These are phyloP conservation scores for Leishmania turanica DNA, from an alignment of 208 protist species.

Conservation along the genomic window DNA sequence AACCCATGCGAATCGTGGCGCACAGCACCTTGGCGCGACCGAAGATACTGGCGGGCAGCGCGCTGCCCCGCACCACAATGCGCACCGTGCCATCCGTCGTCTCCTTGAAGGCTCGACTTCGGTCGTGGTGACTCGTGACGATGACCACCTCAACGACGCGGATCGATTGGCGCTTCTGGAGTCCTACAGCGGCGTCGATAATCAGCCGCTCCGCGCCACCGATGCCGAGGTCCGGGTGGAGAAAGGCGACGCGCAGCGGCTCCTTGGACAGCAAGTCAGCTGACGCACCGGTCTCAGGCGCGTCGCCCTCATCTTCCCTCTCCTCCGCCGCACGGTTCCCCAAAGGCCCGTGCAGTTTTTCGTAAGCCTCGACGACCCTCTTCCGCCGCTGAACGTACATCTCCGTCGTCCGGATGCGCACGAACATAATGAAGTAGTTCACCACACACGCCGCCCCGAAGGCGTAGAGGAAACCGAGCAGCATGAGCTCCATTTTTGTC, in stretches of 20 bases:
- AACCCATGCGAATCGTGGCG: constrained; percentile 86
- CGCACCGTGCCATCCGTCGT: constrained; percentile 90
- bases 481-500: constrained; percentile 17
- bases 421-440: constrained; percentile 43
- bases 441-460: constrained; percentile 38
- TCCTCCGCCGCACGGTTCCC: neutral
- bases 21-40: constrained; percentile 87
- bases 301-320: neutral
- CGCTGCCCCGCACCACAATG: constrained; percentile 88
- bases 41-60: constrained; percentile 83
- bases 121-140: constrained; percentile 95
- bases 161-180: constrained; percentile 79
- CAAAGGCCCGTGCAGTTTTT: neutral
- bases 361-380: constrained; percentile 16
- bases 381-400: constrained; percentile 23
- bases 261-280: constrained; percentile 15
- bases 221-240: constrained; percentile 97
- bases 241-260: constrained; percentile 80
- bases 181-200: constrained; percentile 94
- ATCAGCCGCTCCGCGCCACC: constrained; percentile 98
- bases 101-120: constrained; percentile 93
- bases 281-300: constrained; percentile 8
- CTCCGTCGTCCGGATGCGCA: constrained; percentile 27
- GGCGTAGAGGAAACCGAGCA: constrained; percentile 39
- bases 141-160: constrained; percentile 64